Base-by-base conservation (phyloP, 805 yeast genomes). In the Lipomyces yamanashiensis region DNA sequence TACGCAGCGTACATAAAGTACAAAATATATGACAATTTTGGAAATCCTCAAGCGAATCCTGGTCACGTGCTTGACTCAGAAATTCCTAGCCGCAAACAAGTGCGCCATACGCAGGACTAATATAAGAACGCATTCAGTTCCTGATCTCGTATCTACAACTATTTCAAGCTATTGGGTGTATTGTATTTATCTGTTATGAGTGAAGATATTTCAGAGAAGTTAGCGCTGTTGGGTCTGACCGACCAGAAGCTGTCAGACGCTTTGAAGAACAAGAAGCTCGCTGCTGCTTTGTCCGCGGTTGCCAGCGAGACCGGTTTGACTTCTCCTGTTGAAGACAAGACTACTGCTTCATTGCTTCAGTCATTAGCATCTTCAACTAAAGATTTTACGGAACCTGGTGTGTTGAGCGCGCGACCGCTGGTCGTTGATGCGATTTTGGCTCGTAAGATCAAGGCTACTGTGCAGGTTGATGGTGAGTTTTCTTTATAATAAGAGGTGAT, bases 261-360 rank as follows among this genome's bases (percentile, higher is more conserved):
- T 62, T 76, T 85, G 61, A 93, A 91, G 76, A 93, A 95, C 79
- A 86, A 87, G 74, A 92, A 92, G 76, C 96, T 92, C 47, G 84
- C 93, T 17, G 79, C 80, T 47, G 84, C 96, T 1, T 81, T 95
- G 58, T 81, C 80, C 37, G 83, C 83, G 43, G 82, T 92, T 63
- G 80, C 89, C 60, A 71, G 74, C 28, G 85, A 84, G 58, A 78
- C 82, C 23, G 73, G 71, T 59, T 70, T 34, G 72, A 72, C 43
- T 67, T 54, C 54, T 64, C 44, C 59, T 5, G 45, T 62, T 15
- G 58, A 53, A 69, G 88, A 86, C 66, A 89, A 87, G 70, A 77
- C 86, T 64, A 82, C 81, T 66, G 81, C 87, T 68, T 81, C 88
- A 3, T 80, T 90, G 61, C 78, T 91, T 55, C 97, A 92, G 75